Evolutionary conservation across 768 basidiomycete species (phyloP), one percentile per base, ranked within the genome.

Genomic region (Rhodocollybia butyracea): DNA sequence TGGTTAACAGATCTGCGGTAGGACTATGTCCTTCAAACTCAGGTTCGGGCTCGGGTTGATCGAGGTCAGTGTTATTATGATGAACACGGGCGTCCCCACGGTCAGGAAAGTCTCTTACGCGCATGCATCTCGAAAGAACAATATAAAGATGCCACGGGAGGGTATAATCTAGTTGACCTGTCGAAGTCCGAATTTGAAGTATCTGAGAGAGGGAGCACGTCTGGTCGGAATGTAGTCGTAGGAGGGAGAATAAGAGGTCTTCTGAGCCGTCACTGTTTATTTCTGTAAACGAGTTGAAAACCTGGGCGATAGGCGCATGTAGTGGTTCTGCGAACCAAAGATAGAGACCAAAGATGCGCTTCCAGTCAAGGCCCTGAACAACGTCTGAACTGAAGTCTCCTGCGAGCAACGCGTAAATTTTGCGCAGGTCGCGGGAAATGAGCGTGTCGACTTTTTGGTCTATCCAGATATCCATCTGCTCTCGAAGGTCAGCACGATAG

Each of bases 81-180:
- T 54, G 71, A 58, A 68, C 59, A 26, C 73, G 74, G 3, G 76
- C 69, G 19, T 81, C 77, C 32, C 77, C 79, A 10, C 94, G 82
- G 67, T 98, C 96, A n/a, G 84, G 82, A 61, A 96, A 89, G 67
- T 98, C 95, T 21, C 94, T 82, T 34, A 89, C 72, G 26, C 87
- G 78, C 73, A 97, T 84, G 57, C 88, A 89, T 24, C 88, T 81
- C 15, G 94, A 89, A 45, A 98, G 74, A 31, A 98, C 74, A 53
- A 94, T 82, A 68, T 96, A 98, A 31, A 98, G 65, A 70, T 98
- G 94, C 96, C 96, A 99, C 6, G 90, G 79, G 54, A 97, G 73
- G 21, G 92, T 83, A 66, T 84, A 86, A 67, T 95, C 94, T n/a
- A 84, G 69, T 2, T 88, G 71, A 1, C 85, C 80, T 60, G 89